Evolutionary conservation across 75 land plant species (phyloP).

Genomic region (Isoetes taiwanensis): DNA sequence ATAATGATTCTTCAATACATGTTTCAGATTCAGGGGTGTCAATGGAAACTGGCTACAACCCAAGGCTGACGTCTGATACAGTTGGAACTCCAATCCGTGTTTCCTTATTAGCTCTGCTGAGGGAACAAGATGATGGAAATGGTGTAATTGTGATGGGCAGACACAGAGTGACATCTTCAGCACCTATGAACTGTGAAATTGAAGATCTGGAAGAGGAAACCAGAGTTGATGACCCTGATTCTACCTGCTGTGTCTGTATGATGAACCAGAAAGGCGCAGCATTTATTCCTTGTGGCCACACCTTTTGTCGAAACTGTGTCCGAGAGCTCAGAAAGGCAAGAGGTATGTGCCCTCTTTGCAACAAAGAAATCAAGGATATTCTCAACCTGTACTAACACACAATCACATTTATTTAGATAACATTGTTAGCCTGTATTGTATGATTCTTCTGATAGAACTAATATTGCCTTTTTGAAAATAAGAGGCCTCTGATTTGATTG

Average conservation of each 20-base stretch:
- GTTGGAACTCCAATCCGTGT: constrained; percentile 31
- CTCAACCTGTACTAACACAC: constrained; percentile 57
- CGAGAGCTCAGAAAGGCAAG: constrained; percentile 42
- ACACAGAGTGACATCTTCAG: not conserved
- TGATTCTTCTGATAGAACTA: too few relatives aligned
- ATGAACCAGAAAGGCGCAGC: constrained; percentile 63
- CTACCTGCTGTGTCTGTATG: constrained; percentile 63
- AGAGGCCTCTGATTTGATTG: too few relatives aligned
- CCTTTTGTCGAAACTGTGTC: constrained; percentile 52
- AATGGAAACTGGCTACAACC: too few relatives aligned
- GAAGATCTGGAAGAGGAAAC: constrained; percentile 4
- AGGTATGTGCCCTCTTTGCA: constrained; percentile 63
- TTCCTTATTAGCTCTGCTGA: constrained; percentile 41
- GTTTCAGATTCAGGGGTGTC: too few relatives aligned
- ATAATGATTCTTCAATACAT: too few relatives aligned
- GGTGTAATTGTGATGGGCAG: not conserved
- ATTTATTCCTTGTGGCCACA: constrained; percentile 66
- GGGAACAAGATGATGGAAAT: constrained; percentile 24
- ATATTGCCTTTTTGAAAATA: too few relatives aligned
- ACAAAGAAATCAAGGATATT: constrained; percentile 45
- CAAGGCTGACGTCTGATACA: too few relatives aligned
- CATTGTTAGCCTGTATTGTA: too few relatives aligned
- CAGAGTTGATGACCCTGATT: constrained; percentile 6
- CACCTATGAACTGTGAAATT: not conserved
- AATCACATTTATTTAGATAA: too few relatives aligned